Base-by-base conservation (phyloP, 2,329 filamentous ascomycete genomes). In the Sarocladium brachiariae region DNA sequence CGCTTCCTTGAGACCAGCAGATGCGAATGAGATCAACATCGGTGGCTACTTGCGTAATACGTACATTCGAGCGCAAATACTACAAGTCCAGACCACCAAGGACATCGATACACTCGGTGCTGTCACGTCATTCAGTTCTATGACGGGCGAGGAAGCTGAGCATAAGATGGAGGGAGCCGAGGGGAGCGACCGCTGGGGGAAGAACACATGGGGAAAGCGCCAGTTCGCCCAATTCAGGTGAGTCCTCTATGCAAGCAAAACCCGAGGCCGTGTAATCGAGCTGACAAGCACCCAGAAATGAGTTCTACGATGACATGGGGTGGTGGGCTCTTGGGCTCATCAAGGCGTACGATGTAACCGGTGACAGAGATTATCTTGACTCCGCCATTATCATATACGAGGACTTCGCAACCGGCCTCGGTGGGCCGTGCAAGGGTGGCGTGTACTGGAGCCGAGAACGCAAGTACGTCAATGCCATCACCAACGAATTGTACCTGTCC, bases 251-350 rank as follows among this genome's bases (percentile, higher is more conserved):
- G 65, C n/a, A n/a, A n/a, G n/a, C n/a, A n/a, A n/a, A n/a, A n/a
- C n/a, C n/a, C n/a, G n/a, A n/a, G n/a, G n/a, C n/a, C n/a, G n/a
- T n/a, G n/a, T n/a, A n/a, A n/a, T n/a, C n/a, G n/a, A n/a, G n/a
- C n/a, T n/a, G n/a, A n/a, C n/a, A n/a, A n/a, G n/a, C n/a, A n/a
- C n/a, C 9, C 25, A 61, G 74, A 51, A 77, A 80, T 53, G 70
- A 73, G 6, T 80, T 65, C 52, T 80, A 79, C 55, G 80, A 84
- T 54, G 80, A 83, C 57, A 75, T 79, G 59, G 73, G 77, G n/a
- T 83, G 80, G 80, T 84, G 80, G 80, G 78, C 74, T 9, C 68
- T 83, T 52, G 80, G 70, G 16, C 74, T 79, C 70, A 75, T 83
- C 50, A 71, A 75, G 21, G 68, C 76, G 4, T 80, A 72, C 57